phyloP scores from a whole-genome alignment of 768 basidiomycete species.

The Strobilomyces echinocephalus region DNA sequence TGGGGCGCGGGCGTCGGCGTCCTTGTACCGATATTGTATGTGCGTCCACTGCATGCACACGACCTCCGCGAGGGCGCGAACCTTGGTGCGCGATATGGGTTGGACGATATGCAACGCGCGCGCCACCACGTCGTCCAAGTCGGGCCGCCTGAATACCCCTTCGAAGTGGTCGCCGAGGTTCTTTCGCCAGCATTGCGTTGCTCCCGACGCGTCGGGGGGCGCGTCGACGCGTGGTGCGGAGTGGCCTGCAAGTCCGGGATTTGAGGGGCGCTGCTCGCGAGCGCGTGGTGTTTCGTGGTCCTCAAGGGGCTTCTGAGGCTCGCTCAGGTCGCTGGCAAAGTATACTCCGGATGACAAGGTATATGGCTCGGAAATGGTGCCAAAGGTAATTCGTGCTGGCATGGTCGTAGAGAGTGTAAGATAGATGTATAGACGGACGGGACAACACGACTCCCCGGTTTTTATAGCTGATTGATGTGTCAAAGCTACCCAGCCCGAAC shows the following conservation, averaged over 20 bases:
- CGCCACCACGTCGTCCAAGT: too few species aligned
- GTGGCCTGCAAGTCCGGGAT: background rate
- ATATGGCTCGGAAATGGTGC: background rate
- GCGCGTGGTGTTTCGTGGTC: background rate
- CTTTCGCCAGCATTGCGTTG: conserved; percentile 1
- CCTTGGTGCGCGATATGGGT: conserved; percentile 9
- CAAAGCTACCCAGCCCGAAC: too few species aligned
- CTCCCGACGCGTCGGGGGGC: background rate
- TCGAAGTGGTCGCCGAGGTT: too few species aligned
- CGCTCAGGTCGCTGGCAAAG: background rate
- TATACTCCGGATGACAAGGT: background rate
- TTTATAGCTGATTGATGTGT: conserved; percentile 1
- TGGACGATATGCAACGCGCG: conserved; percentile 9
- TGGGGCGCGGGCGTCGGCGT: conserved; percentile 3
- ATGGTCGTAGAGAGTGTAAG: background rate
- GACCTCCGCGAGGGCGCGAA: conserved; percentile 7
- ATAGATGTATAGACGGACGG: background rate
- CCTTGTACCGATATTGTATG: conserved; percentile 8
- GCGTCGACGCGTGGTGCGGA: conserved; percentile 6
- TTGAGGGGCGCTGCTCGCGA: background rate
- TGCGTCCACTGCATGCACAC: conserved; percentile 15
- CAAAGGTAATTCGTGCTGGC: background rate
- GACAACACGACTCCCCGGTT: background rate
- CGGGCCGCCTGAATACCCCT: too few species aligned
- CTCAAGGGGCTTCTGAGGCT: background rate